Evolutionary conservation across 176 grass and related monocot genomes (phyloP), one percentile per base, ranked within the genome.

Genomic region (Stipa capillata): DNA sequence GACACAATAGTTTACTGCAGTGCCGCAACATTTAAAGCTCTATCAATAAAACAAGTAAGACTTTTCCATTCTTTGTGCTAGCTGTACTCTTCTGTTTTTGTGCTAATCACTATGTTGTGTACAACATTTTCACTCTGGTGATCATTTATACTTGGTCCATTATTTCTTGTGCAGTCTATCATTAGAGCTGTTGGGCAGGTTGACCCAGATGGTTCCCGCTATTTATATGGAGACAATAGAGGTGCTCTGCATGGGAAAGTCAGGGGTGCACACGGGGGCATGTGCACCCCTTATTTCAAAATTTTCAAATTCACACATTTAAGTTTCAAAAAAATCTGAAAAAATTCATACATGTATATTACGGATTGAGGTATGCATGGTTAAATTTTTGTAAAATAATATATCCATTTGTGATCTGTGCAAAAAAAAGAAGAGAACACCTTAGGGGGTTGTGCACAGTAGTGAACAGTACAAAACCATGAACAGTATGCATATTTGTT

Each of bases 141-240:
- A 74, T 50, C 31, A 21, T 66, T 35, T 66, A 5, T 25, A 40
- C 55, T 78, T 63, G 51, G 7, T 73, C 43, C 45, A 39, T 37
- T 23, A 82, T 48, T 82, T 72, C 23, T 9, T 75, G 52, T 20
- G 9, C 50, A 89, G 90, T 87, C 90, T 21, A 93, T 93, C 53
- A 89, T 81, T 78, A 81, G 76, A 85, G 87, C 90, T 57, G 81
- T 84, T 81, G 87, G 87, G 49, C 83, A 49, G 25, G 90, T 93
- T 80, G 90, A 93, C 73, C 49, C 65, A n/a, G 84, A 89, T 81
- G 90, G 90, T 65, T 93, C 87, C 68, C 81, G 87, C 18, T 89
- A 93, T 49, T 81, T 93, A 72, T 81, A 87, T 49, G 83, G 87
- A 47, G 87, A 93, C 42, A 88, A 84, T 72, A 79, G 64, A 36